These are phyloP conservation scores for Metarhizium sp. DNA, from an alignment of 2,329 filamentous ascomycete genomes.

Conservation along the genomic window DNA sequence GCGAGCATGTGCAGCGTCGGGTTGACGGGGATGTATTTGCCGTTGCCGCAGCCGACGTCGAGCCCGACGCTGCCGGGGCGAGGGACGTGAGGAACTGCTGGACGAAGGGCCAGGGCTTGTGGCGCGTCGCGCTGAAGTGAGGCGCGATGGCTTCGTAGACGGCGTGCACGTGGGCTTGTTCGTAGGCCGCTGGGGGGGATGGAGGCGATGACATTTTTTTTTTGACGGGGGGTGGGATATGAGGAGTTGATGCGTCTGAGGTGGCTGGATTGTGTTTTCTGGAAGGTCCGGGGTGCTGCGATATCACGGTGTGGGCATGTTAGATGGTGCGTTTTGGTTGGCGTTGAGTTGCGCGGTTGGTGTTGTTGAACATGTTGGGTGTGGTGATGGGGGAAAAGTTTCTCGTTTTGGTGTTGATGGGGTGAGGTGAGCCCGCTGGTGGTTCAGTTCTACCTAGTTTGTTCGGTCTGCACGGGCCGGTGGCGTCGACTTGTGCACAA, in stretches of 20 bases:
- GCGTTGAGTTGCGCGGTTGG: too few species aligned
- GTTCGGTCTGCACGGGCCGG: too few species aligned
- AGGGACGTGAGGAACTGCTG: constrained; percentile 63
- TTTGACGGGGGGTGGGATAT: not conserved
- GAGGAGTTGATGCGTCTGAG: too few species aligned
- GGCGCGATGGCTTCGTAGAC: constrained; percentile 84
- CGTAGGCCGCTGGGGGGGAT: constrained; percentile 51
- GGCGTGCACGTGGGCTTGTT: constrained; percentile 77
- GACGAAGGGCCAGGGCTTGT: constrained; percentile 89
- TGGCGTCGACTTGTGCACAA: not conserved
- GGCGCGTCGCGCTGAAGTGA: constrained; percentile 72
- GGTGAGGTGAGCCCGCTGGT: too few species aligned
- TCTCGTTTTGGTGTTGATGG: too few species aligned
- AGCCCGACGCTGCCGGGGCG: constrained; percentile 67
- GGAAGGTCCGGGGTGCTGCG: too few species aligned
- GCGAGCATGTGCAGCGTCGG: constrained; percentile 68
- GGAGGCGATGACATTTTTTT: not conserved
- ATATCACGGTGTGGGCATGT: too few species aligned
- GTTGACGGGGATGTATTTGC: constrained; percentile 85
- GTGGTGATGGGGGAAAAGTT: too few species aligned
- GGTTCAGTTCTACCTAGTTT: too few species aligned
- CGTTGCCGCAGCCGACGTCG: constrained; percentile 93
- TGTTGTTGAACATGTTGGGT: too few species aligned
- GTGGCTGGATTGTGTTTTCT: too few species aligned
- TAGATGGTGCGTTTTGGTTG: too few species aligned